These are phyloP conservation scores for Dictyostelium firmibasis DNA, from an alignment of 78 protist species.

Conservation along the genomic window DNA sequence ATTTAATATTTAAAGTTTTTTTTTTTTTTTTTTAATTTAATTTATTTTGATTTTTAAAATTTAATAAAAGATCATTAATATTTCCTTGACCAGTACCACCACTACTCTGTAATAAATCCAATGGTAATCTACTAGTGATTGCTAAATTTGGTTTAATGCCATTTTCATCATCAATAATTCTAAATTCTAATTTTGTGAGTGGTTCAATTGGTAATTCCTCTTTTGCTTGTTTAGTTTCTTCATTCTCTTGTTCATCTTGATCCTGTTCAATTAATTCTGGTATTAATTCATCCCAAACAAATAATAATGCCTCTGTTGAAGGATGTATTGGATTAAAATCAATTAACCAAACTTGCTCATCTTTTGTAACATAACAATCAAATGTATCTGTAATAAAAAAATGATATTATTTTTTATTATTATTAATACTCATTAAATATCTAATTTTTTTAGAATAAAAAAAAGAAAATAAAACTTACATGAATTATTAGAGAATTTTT, in stretches of 20 bases:
- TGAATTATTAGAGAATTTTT: slow-evolving; percentile 4
- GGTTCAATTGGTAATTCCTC: neutral
- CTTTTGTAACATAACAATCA: slow-evolving; percentile 37
- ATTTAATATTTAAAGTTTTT: no score
- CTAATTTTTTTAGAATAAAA: neutral
- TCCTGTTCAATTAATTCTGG: slow-evolving; percentile 18
- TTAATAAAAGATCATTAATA: slow-evolving; percentile 23
- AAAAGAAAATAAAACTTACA: slow-evolving; percentile 20
- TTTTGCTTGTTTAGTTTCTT: neutral
- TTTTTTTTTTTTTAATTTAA: neutral
- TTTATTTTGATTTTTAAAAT: slow-evolving; percentile 14
- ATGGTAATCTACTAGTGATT: slow-evolving; percentile 54
- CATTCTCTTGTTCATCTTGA: slow-evolving; percentile 10
- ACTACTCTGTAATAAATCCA: neutral
- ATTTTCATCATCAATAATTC: slow-evolving; percentile 21
- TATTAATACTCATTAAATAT: no score
- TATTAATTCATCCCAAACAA: slow-evolving; percentile 59
- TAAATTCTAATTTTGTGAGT: slow-evolving; percentile 15
- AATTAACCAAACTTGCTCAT: neutral
- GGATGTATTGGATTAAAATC: slow-evolving; percentile 78
- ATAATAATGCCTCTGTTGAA: slow-evolving; percentile 53
- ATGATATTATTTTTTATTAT: neutral
- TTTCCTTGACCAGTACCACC: neutral
- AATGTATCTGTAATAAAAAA: slow-evolving; percentile 12
- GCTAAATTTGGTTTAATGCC: slow-evolving; percentile 58